Evolutionary conservation across 2,329 filamentous ascomycete species (phyloP).

Genomic region (Rutstroemia sp.): DNA sequence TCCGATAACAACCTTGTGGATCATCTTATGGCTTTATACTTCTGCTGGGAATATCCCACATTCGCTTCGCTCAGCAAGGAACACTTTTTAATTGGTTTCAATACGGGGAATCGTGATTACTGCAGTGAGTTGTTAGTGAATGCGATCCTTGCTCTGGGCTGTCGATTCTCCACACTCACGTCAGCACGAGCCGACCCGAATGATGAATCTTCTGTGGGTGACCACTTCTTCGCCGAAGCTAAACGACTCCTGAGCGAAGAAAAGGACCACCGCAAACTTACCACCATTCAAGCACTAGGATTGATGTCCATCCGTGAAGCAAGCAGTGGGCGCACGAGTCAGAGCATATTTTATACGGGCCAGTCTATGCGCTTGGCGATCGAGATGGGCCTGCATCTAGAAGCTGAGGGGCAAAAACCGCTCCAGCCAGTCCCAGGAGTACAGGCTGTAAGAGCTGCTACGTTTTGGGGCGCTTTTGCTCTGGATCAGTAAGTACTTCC

Average conservation of each 20-base stretch:
- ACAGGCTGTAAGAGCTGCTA: conserved; percentile 39
- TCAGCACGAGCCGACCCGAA: conserved; percentile 54
- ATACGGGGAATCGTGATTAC: conserved; percentile 14
- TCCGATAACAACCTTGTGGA: conserved; percentile 50
- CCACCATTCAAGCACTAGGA: conserved; percentile 66
- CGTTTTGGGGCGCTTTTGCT: conserved; percentile 39
- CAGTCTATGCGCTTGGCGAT: conserved; percentile 64
- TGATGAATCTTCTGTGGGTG: conserved; percentile 55
- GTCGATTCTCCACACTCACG: conserved; percentile 61
- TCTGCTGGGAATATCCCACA: conserved; percentile 69
- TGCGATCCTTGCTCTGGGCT: conserved; percentile 44
- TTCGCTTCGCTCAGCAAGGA: conserved; percentile 58
- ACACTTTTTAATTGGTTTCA: conserved; percentile 18
- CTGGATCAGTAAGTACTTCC: conserved; percentile 48
- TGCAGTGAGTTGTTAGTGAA: conserved; percentile 37
- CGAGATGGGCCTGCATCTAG: conserved; percentile 29
- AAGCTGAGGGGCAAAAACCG: conserved; percentile 9
- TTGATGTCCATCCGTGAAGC: conserved; percentile 70
- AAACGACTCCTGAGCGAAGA: conserved; percentile 47
- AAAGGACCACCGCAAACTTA: conserved; percentile 52
- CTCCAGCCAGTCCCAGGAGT: conserved; percentile 29
- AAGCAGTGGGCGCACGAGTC: conserved; percentile 61
- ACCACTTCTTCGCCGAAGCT: conserved; percentile 68
- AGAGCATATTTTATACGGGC: conserved; percentile 65
- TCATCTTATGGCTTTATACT: conserved; percentile 58